Base-by-base conservation (phyloP, 2,329 filamentous ascomycete species). In the Microsporum canis region DNA sequence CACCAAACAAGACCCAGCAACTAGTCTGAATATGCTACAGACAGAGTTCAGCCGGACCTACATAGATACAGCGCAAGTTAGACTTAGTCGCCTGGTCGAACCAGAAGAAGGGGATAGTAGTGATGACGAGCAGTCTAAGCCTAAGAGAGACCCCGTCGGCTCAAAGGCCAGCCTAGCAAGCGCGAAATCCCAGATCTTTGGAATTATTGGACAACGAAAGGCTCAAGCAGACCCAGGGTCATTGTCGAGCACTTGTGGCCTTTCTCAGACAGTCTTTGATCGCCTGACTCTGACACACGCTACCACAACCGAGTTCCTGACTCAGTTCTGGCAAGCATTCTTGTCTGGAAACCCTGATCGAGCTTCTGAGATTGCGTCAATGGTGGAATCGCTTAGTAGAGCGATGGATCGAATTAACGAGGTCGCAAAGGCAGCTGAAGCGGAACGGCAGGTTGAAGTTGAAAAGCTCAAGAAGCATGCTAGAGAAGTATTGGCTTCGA, bases 261-360 rank as follows among this genome's bases (percentile, higher is more conserved):
- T 83, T 14, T 77, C 80, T 1, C 65, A 74, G 6, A 67, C 72
- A 2, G 76, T 84, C 1, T 85, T 84, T 65, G 84, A 88, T 65
- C 81, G 81, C 17, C 70, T 88, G n/a, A 80, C 78, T 10, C 79
- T 88, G 60, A 96, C 92, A 0, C 91, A 97, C 71, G 91, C 91
- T 59, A 99, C 94, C 0, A 95, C 90, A 0, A 87, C 89, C 41
- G 94, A 99, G 70, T 99, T 97, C 69, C 78, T 99, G n/a, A 89
- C 92, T 68, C 95, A 97, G 72, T 99, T 99, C 77, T 99, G 92
- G 92, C 82, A 84, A 38, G 85, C 91, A 0, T 99, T 95, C 70
- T 80, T 95, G 31, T 96, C 91, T 0, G 92, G 91, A 12, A 89
- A 96, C 70, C 77, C 88, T 0, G 86, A 89, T 63, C 86, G 89